Evolutionary conservation across 139 green algal genomes (phyloP).

Genomic region (Microglena sp.): DNA sequence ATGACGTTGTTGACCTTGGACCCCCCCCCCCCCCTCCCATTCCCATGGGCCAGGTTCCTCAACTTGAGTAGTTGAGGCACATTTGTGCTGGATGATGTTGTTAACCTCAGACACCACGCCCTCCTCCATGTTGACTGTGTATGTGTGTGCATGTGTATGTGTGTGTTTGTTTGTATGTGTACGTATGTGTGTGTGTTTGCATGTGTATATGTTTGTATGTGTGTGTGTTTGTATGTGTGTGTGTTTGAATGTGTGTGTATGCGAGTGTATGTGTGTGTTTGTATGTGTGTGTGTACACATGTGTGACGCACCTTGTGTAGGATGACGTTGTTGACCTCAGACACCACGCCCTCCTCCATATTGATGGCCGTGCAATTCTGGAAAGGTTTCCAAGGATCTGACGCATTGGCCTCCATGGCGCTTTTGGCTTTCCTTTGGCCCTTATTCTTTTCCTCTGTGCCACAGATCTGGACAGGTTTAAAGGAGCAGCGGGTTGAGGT

Average conservation of each 20-base stretch:
- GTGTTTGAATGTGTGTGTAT: too few species aligned
- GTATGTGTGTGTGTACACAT: too few species aligned
- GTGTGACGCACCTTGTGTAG: conserved; percentile 23
- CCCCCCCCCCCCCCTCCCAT: too few species aligned
- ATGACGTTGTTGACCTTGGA: too few species aligned
- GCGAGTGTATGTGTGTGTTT: too few species aligned
- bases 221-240: too few species aligned
- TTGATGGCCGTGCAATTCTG: conserved; percentile 26
- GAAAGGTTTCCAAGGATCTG: neutral
- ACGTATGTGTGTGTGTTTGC: too few species aligned
- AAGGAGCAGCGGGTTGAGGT: neutral
- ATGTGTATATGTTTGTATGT: too few species aligned
- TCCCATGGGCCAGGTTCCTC: too few species aligned
- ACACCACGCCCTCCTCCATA: conserved; percentile 50
- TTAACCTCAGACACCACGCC: conserved; percentile 65
- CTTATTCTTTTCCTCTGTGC: neutral
- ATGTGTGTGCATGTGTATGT: too few species aligned
- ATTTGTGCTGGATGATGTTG: conserved; percentile 40
- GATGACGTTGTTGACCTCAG: conserved; percentile 62
- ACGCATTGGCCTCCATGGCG: neutral
- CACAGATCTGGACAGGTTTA: neutral
- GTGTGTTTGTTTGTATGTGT: too few species aligned
- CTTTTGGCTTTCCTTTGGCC: neutral
- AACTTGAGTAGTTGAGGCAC: too few species aligned
- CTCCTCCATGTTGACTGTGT: conserved; percentile 44